These are phyloP conservation scores for Ustilago shanxiensis DNA, from an alignment of 1,284 basidiomycete genomes.

Conservation along the genomic window DNA sequence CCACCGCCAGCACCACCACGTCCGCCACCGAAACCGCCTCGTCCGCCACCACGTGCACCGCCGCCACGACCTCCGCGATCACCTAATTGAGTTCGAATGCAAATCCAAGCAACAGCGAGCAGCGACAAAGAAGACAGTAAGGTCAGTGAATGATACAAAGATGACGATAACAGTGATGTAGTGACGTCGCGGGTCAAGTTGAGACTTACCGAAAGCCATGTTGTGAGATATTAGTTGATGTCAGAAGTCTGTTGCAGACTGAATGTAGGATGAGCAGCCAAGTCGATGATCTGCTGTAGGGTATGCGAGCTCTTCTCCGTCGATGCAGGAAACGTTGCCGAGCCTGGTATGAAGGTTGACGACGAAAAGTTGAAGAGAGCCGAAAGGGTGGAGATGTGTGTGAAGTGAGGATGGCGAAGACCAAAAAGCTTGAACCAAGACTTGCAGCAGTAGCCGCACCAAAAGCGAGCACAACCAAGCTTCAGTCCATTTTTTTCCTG, in stretches of 20 bases:
- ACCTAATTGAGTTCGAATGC: slow-evolving; percentile 29
- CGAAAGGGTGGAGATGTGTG: slow-evolving; percentile 6
- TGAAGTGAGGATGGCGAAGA: slow-evolving; percentile 18
- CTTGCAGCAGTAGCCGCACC: slow-evolving; percentile 13
- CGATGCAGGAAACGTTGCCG: slow-evolving; percentile 7
- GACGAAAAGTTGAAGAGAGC: slow-evolving; percentile 18
- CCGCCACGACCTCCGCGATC: slow-evolving; percentile 65
- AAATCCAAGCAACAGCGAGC: neutral
- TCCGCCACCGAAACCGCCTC: slow-evolving; percentile 46
- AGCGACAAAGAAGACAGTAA: neutral
- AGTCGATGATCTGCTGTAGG: slow-evolving; percentile 16
- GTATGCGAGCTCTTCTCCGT: neutral
- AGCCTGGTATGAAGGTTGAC: slow-evolving; percentile 9
- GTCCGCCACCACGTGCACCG: slow-evolving; percentile 56
- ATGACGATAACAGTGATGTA: neutral
- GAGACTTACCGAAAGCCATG: slow-evolving; percentile 52
- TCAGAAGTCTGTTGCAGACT: slow-evolving; percentile 33
- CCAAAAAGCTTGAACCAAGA: slow-evolving; percentile 4
- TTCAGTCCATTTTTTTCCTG: slow-evolving; percentile 7
- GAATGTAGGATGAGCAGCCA: slow-evolving; percentile 10
- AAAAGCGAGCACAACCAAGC: neutral
- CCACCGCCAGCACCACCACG: slow-evolving; percentile 59
- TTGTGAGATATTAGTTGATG: slow-evolving; percentile 20
- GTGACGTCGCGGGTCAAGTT: neutral
- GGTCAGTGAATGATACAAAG: slow-evolving; percentile 9